A percentile compares a stretch with the other conserved stretches of the same genome.
These are phyloP conservation scores for Beauveria australis DNA, from an alignment of 2,329 filamentous ascomycete genomes.

Conservation along the genomic window DNA sequence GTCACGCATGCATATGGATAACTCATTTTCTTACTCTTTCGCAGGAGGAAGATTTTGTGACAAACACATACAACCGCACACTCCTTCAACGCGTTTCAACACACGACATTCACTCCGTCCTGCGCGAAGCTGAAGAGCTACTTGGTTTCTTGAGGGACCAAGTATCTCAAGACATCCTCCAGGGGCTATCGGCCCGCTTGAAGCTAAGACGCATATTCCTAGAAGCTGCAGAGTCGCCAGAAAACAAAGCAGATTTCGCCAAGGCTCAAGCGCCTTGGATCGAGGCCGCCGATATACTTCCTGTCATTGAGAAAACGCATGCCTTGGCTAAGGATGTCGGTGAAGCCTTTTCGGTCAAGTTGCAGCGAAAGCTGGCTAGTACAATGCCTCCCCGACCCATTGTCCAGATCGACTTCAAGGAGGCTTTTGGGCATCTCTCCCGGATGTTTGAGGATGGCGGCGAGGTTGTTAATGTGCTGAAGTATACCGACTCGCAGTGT, in stretches of 20 bases:
- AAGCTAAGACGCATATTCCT: slow-evolving; percentile 59
- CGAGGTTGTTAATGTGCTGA: slow-evolving; percentile 58
- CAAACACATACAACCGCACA: slow-evolving; percentile 77
- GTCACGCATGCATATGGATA: background rate
- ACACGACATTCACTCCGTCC: slow-evolving; percentile 43
- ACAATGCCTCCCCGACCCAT: slow-evolving; percentile 90
- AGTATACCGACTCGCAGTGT: slow-evolving; percentile 60
- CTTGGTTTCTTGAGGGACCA: slow-evolving; percentile 34
- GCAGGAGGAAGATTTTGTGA: slow-evolving; percentile 93
- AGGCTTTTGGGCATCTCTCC: slow-evolving; percentile 61
- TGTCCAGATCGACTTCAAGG: slow-evolving; percentile 64
- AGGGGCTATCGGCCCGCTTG: slow-evolving; percentile 58
- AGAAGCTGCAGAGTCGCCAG: slow-evolving; percentile 40
- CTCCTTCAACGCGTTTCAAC: slow-evolving; percentile 59
- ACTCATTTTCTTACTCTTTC: background rate
- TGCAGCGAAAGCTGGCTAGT: slow-evolving; percentile 86
- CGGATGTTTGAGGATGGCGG: slow-evolving; percentile 64
- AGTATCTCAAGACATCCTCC: slow-evolving; percentile 32
- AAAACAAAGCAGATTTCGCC: slow-evolving; percentile 36
- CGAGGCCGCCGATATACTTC: slow-evolving; percentile 41
- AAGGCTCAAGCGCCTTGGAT: slow-evolving; percentile 44
- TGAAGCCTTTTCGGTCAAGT: slow-evolving; percentile 79
- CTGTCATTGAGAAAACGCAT: slow-evolving; percentile 51
- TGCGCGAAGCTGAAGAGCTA: slow-evolving; percentile 47
- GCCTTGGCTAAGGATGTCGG: slow-evolving; percentile 56